Evolutionary conservation across 2,329 filamentous ascomycete species (phyloP).

Genomic region (Sporothrix brasiliensis): DNA sequence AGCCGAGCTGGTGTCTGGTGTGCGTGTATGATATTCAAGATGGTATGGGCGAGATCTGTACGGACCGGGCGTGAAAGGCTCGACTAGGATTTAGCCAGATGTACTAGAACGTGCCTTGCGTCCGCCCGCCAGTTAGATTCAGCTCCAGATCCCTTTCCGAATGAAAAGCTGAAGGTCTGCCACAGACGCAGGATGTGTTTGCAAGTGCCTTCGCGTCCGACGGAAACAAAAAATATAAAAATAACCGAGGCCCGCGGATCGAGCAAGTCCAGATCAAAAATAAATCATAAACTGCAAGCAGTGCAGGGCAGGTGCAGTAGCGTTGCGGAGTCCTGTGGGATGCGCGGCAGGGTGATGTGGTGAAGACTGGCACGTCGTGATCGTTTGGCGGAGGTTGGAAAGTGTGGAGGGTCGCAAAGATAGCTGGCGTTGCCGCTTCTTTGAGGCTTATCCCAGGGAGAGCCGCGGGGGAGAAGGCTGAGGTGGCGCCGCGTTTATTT

Average conservation of each 20-base stretch:
- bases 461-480: conserved; percentile 27
- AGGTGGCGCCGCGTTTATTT: conserved; percentile 20
- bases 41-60: neutral
- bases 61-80: neutral
- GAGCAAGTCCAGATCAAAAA: conserved; percentile 8
- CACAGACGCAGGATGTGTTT: neutral
- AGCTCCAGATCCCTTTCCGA: neutral
- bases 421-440: neutral
- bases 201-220: neutral
- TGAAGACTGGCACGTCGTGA: conserved; percentile 11
- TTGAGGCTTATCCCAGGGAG: conserved; percentile 27
- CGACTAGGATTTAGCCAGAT: conserved; percentile 18
- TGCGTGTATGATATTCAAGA: neutral
- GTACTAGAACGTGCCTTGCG: conserved; percentile 13
- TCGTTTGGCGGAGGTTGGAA: conserved; percentile 14
- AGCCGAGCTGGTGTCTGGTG: neutral
- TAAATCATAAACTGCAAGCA: neutral
- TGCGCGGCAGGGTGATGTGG: conserved; percentile 3
- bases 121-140: neutral
- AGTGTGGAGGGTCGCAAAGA: conserved; percentile 16
- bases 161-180: neutral
- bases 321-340: conserved; percentile 16
- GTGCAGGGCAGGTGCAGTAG: conserved; percentile 21
- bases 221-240: conserved; percentile 2
- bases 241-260: conserved; percentile 1